A percentile compares a stretch with the other conserved stretches of the same genome.
Conservation (phyloP, 352 stramenopile species). For the Salisapilia sapeloensis region DNA sequence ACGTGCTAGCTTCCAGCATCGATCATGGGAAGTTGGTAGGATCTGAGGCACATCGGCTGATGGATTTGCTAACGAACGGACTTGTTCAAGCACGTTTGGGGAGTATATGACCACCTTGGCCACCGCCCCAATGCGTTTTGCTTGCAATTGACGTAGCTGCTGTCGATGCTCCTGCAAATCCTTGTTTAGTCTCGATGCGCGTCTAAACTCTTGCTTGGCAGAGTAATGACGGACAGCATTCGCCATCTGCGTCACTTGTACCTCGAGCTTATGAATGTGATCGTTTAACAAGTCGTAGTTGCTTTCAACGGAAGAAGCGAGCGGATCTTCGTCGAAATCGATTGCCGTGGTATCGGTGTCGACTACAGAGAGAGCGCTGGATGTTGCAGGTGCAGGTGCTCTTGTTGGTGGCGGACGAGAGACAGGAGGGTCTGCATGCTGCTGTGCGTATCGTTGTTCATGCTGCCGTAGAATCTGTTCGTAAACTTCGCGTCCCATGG, state of each 20-base stretch:
- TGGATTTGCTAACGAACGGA: slow-evolving; percentile 11
- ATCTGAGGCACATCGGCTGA: slow-evolving; percentile 24
- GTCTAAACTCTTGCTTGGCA: slow-evolving; percentile 22
- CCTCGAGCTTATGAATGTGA: slow-evolving; percentile 4
- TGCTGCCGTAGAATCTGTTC: neutral
- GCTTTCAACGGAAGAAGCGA: slow-evolving; percentile 7
- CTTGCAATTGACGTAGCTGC: slow-evolving; percentile 11
- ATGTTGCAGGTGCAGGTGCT: slow-evolving; percentile 1
- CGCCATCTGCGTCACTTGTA: slow-evolving; percentile 4
- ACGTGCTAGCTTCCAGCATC: slow-evolving; percentile 17
- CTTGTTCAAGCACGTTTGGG: slow-evolving; percentile 17
- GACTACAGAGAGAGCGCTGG: neutral
- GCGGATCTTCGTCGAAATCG: slow-evolving; percentile 4
- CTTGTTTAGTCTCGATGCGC: slow-evolving; percentile 21
- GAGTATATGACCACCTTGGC: slow-evolving; percentile 40
- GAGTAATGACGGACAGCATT: slow-evolving; percentile 13
- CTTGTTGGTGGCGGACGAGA: neutral
- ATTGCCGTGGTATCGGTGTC: neutral
- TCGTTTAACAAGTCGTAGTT: slow-evolving; percentile 9
- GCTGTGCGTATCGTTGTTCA: neutral
- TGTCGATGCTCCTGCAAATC: slow-evolving; percentile 14
- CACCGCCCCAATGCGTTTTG: slow-evolving; percentile 17
- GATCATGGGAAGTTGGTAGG: slow-evolving; percentile 21
- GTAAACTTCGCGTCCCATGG: neutral
- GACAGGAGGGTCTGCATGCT: too few relatives aligned